Conservation (phyloP, 2,329 filamentous ascomycete species). For the Pleoardoris graminearum region DNA sequence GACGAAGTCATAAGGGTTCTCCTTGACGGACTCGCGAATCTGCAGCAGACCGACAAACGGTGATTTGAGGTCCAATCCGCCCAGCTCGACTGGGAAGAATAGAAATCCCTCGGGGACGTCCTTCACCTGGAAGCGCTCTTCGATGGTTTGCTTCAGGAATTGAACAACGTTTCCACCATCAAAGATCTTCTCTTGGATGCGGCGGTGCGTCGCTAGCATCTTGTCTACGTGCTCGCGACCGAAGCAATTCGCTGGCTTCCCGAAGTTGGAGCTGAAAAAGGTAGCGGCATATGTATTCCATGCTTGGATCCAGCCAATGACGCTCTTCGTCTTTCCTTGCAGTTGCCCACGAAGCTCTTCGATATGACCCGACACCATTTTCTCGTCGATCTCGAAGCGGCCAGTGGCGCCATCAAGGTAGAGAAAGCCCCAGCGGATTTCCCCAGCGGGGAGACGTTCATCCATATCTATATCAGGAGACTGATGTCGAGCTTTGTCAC, state of each 20-base stretch:
- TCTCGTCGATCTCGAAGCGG: constrained; percentile 38
- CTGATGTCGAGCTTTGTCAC: background rate
- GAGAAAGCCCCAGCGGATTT: constrained; percentile 42
- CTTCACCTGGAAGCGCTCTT: constrained; percentile 55
- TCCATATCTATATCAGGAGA: constrained; percentile 17
- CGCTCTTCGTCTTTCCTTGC: constrained; percentile 33
- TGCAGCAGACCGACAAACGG: constrained; percentile 55
- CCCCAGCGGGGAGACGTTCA: constrained; percentile 29
- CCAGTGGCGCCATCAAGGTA: constrained; percentile 30
- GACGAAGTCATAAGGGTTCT: constrained; percentile 47
- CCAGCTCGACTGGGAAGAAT: constrained; percentile 57
- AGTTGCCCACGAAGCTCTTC: constrained; percentile 36
- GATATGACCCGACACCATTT: constrained; percentile 38
- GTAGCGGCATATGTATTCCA: constrained; percentile 59
- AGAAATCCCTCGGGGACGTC: constrained; percentile 57
- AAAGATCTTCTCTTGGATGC: constrained; percentile 56
- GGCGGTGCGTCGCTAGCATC: constrained; percentile 56
- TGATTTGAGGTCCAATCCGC: constrained; percentile 55
- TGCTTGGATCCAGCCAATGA: constrained; percentile 43
- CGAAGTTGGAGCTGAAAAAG: constrained; percentile 60
- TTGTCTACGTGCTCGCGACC: constrained; percentile 57
- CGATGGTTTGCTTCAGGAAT: constrained; percentile 53
- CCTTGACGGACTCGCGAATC: constrained; percentile 41
- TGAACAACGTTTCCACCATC: constrained; percentile 36
- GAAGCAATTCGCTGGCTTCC: constrained; percentile 57